phyloP scores from a whole-genome alignment of 1,284 basidiomycete genomes.

The Veloporphyrellus conicus region DNA sequence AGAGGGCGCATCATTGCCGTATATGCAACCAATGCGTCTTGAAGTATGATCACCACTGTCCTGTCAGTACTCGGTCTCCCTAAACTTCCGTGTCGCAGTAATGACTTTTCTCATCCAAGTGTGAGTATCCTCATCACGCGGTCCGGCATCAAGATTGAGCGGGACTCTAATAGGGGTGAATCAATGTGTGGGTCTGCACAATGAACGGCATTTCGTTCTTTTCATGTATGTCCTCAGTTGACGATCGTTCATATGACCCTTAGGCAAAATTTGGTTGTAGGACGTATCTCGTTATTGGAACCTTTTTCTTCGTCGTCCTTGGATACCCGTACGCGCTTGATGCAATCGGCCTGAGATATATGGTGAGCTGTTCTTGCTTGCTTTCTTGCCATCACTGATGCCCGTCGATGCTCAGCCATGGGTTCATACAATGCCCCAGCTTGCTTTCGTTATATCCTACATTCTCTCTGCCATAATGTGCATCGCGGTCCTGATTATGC shows the following conservation, averaged over 20 bases:
- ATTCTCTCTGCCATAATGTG: constrained; percentile 74
- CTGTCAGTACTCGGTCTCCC: constrained; percentile 48
- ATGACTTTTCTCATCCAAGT: constrained; percentile 19
- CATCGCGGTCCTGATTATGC: constrained; percentile 78
- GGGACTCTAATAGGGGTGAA: constrained; percentile 88
- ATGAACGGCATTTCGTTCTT: constrained; percentile 92
- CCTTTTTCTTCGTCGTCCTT: constrained; percentile 52
- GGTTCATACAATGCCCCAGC: constrained; percentile 61
- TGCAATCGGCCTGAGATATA: constrained; percentile 52
- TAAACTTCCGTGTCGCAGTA: not conserved
- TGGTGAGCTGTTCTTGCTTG: constrained; percentile 33
- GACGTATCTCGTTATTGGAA: constrained; percentile 66
- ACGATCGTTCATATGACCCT: not conserved
- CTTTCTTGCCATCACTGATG: not conserved
- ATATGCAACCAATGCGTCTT: constrained; percentile 90
- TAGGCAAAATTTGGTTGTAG: constrained; percentile 36
- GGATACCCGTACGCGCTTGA: constrained; percentile 58
- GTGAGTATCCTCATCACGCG: constrained; percentile 16
- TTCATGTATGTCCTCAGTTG: constrained; percentile 64
- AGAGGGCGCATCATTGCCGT: constrained; percentile 94
- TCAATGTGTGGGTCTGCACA: constrained; percentile 92
- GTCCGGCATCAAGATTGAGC: not conserved
- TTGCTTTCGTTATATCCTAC: constrained; percentile 71
- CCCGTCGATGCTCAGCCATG: constrained; percentile 43
- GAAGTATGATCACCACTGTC: constrained; percentile 94